A percentile compares a stretch with the other conserved stretches of the same genome.
Conservation (phyloP, 495 filamentous ascomycete species). For the Aspergillus conjunctus region DNA sequence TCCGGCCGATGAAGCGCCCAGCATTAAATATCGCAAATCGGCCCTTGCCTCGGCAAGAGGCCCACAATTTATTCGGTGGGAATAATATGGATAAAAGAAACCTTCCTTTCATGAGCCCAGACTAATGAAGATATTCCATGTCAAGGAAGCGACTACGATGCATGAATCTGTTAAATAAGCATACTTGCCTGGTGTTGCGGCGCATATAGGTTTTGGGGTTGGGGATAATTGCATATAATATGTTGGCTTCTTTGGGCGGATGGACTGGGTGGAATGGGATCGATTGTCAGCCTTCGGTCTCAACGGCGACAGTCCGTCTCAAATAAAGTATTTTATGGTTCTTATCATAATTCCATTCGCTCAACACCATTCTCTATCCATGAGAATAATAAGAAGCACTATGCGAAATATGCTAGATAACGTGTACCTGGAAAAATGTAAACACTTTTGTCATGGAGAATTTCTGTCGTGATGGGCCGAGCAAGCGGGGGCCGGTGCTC, state of each 20-base stretch:
- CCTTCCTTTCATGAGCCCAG: slow-evolving; percentile 26
- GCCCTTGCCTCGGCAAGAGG: slow-evolving; percentile 27
- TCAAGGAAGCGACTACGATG: slow-evolving; percentile 17
- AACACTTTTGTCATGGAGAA: too few species aligned
- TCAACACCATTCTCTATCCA: too few species aligned
- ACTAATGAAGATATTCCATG: slow-evolving; percentile 17
- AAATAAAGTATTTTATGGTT: too few species aligned
- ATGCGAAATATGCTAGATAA: too few species aligned
- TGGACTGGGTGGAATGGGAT: not conserved
- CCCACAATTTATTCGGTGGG: slow-evolving; percentile 27
- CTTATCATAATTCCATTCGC: too few species aligned
- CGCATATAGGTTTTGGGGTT: slow-evolving; percentile 15
- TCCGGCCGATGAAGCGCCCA: slow-evolving; percentile 57
- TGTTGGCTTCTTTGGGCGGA: slow-evolving; percentile 11
- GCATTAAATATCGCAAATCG: slow-evolving; percentile 28
- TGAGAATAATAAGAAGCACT: too few species aligned
- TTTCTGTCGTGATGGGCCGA: too few species aligned
- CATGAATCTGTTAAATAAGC: slow-evolving; percentile 19
- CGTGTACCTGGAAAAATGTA: too few species aligned
- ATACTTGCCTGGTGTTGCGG: slow-evolving; percentile 28
- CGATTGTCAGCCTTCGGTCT: not conserved
- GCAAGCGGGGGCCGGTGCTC: too few species aligned
- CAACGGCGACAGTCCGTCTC: too few species aligned
- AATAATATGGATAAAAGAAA: slow-evolving; percentile 27
- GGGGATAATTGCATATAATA: slow-evolving; percentile 9